Conservation (phyloP, 1,284 basidiomycete genomes). For the Cryptococcus sp. region DNA sequence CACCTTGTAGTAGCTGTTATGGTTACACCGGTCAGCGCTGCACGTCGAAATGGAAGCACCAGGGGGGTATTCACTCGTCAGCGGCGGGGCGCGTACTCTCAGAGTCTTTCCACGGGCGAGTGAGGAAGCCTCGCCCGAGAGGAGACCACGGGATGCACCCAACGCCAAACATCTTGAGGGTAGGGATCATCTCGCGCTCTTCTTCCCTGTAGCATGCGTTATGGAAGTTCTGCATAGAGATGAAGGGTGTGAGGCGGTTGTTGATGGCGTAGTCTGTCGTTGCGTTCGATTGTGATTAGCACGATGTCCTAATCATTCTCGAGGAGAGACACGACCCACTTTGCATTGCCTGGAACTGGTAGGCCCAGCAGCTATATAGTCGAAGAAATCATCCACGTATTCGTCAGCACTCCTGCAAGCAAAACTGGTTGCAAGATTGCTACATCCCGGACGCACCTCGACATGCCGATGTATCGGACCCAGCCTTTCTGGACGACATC, state of each 20-base stretch:
- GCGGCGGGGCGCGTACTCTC: constrained; percentile 23
- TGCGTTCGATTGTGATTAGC: not conserved
- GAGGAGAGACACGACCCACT: constrained; percentile 22
- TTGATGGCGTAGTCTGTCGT: constrained; percentile 42
- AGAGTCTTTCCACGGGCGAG: constrained; percentile 22
- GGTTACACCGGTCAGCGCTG: not conserved
- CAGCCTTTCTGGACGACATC: constrained; percentile 64
- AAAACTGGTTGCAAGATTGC: too few species aligned
- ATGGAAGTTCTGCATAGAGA: constrained; percentile 61
- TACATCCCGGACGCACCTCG: constrained; percentile 23
- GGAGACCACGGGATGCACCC: constrained; percentile 31
- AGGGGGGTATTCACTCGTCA: constrained; percentile 15
- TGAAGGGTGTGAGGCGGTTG: constrained; percentile 60
- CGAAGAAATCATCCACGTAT: too few species aligned
- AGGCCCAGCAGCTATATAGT: constrained; percentile 46
- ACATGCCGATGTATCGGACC: constrained; percentile 67
- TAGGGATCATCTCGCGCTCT: constrained; percentile 62
- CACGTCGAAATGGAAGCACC: not conserved
- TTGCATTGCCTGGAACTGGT: constrained; percentile 51
- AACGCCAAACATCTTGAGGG: constrained; percentile 34
- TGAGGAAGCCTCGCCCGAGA: constrained; percentile 24
- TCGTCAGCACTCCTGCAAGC: too few species aligned
- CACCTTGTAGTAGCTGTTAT: constrained; percentile 10
- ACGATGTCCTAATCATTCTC: not conserved
- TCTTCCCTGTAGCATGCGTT: constrained; percentile 59